Base-by-base conservation (phyloP, 352 stramenopile species). In the Pythium volutum region DNA sequence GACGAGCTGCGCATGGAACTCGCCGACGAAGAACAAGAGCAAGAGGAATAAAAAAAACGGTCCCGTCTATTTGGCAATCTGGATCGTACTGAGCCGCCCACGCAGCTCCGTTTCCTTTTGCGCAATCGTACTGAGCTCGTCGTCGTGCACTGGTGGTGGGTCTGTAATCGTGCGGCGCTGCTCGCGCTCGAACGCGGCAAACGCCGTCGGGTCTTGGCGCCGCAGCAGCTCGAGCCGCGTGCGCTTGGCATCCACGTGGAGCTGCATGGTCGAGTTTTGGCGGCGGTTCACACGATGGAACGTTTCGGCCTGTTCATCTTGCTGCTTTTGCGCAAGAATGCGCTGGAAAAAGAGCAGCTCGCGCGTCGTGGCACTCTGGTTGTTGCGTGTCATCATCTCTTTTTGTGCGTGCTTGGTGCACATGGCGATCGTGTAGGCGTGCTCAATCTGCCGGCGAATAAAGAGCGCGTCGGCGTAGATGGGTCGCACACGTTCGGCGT, bases 381-480 rank as follows among this genome's bases (percentile, higher is more conserved):
- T 58, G 1, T 73, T 65, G 18, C 55, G 66, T 10, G 50, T 50
- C 29, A 79, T 70, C 15, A 91, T 71, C 53, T 88, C 77, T 12
- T 78, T 64, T 29, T 90, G 84, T 16, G 72, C 70, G 50, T 79
- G 51, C 51, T 89, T 88, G 18, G 79, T 89, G 50, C 77, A 81
- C 29, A 89, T 62, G 0, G 75, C 79, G 31, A 83, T 73, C 38
- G 86, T 88, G 67, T 86, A 93, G 20, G 78, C 81, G 22, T 84
- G 73, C 58, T 93, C 79, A 29, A 93, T 82, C 33, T 91, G 77
- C 38, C 71, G 73, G 22, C 76, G 75, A 36, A 91, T 91, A 55
- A 80, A 81, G n/a, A 90, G 66, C 26, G 79, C 76, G 26, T 93
- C 84, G 1, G 84, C 81, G 64, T 90, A 91, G 46, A 89, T 89